These are phyloP conservation scores for Naganishia sp. DNA, from an alignment of 1,284 basidiomycete species.

Conservation along the genomic window DNA sequence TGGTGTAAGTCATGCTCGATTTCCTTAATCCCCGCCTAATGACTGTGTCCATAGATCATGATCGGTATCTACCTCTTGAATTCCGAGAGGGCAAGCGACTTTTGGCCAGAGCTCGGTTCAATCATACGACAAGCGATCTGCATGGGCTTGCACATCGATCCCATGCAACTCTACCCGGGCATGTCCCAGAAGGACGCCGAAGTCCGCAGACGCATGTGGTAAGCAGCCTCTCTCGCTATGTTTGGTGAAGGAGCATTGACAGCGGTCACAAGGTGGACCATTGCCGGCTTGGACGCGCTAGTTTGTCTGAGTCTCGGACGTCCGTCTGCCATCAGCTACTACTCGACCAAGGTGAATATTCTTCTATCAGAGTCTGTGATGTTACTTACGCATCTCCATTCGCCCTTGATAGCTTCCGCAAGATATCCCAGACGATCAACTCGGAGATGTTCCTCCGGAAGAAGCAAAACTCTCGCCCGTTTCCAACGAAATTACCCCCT, in stretches of 20 bases:
- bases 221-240: not conserved
- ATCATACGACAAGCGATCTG: slow-evolving; percentile 50
- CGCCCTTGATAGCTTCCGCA: slow-evolving; percentile 39
- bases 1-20: slow-evolving; percentile 36
- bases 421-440: slow-evolving; percentile 47
- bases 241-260: not conserved
- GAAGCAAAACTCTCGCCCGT: slow-evolving; percentile 38
- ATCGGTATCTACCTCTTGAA: slow-evolving; percentile 51
- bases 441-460: slow-evolving; percentile 45
- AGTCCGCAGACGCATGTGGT: slow-evolving; percentile 49
- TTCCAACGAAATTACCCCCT: slow-evolving; percentile 44
- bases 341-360: slow-evolving; percentile 41
- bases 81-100: slow-evolving; percentile 51
- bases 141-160: slow-evolving; percentile 53
- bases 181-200: slow-evolving; percentile 51
- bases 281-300: slow-evolving; percentile 50
- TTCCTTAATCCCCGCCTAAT: not conserved
- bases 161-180: slow-evolving; percentile 44
- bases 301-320: slow-evolving; percentile 51
- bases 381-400: too few relatives aligned
- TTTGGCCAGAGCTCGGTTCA: slow-evolving; percentile 48
- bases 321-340: slow-evolving; percentile 50
- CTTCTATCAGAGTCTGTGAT: too few relatives aligned
- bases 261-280: slow-evolving; percentile 45
- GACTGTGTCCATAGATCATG: slow-evolving; percentile 37